Conservation (phyloP, 352 stramenopile species). For the Phytophthora hybrid region DNA sequence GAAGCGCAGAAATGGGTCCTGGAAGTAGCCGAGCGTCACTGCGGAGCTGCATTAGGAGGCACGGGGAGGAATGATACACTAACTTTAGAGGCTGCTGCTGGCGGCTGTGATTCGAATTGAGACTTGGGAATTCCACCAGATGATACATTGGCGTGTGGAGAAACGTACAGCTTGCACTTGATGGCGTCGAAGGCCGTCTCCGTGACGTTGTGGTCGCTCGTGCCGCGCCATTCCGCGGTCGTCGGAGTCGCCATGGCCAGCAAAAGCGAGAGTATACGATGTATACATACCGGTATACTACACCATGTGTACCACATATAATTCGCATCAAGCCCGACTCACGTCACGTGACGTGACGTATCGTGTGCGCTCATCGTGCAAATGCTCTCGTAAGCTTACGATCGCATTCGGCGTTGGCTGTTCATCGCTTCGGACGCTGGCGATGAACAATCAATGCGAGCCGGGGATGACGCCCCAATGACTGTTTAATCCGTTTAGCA, state of each 20-base stretch:
- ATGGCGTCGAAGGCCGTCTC: conserved; percentile 79
- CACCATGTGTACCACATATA: neutral
- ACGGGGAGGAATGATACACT: conserved; percentile 35
- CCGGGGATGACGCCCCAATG: neutral
- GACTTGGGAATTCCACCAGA: neutral
- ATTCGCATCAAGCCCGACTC: no score
- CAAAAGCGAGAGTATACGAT: neutral
- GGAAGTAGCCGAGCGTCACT: conserved; percentile 65
- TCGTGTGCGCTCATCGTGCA: no score
- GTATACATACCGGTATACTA: neutral
- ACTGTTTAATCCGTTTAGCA: neutral
- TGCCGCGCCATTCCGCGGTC: conserved; percentile 39
- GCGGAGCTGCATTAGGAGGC: conserved; percentile 57
- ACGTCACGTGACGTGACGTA: no score
- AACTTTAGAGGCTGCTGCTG: conserved; percentile 25
- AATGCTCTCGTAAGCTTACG: neutral
- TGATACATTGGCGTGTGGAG: neutral
- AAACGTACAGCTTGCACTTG: conserved; percentile 77
- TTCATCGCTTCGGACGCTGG: conserved; percentile 3
- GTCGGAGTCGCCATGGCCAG: conserved; percentile 26
- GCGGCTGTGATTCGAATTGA: neutral
- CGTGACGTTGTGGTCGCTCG: conserved; percentile 83
- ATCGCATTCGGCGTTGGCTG: neutral
- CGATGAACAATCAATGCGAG: conserved; percentile 16
- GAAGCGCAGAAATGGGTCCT: conserved; percentile 63